Evolutionary conservation across 495 filamentous ascomycete genomes (phyloP), one percentile per base, ranked within the genome.

Genomic region (Annulohypoxylon bovei): DNA sequence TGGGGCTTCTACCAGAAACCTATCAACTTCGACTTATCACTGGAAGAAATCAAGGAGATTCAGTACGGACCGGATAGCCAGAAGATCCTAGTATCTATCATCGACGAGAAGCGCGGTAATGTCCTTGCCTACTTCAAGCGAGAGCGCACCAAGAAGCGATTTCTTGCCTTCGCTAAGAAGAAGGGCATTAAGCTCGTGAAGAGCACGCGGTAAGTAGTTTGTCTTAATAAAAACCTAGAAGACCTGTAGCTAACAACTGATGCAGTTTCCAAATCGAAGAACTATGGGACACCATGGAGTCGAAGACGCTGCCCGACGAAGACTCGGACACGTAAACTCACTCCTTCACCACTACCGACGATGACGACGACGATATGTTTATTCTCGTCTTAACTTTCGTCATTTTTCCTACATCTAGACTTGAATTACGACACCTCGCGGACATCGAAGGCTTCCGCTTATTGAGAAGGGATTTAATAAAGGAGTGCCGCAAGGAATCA

Each of bases 1-100:
- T 85, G 83, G 83, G 78, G 78, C 44, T 75, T 78, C 22, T 84
- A 82, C 70, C 80, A 80, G 63, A 76, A 82, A 35, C 81, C 82
- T 5, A 77, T 80, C 65, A 76, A 84, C 59, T 84, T 85, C 67
- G 78, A 82, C 47, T 61, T 84, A 23, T 52, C 71, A 0, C 46
- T 81, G 11, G 62, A 65, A 7, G 81, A 84, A 69, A 70, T 84
- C 7, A 62, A 65, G 22, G 78, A 81, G 67, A 77, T 84, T 32
- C 66, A 67, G 28, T 82, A 77, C 49, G 77, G 78, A 8, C 40
- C 64, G 8, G 68, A 72, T 4, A 72, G 73, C 46, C 67, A 57
- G 20, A 79, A 78, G 70, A 70, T 83, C 9, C 4, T 79, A 6
- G 75, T 84, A 2, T 30, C 57, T 12, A 77, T 76, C 49, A 68